Base-by-base conservation (phyloP, 371 early-diverging fungal genomes). In the Mortierella sp. region DNA sequence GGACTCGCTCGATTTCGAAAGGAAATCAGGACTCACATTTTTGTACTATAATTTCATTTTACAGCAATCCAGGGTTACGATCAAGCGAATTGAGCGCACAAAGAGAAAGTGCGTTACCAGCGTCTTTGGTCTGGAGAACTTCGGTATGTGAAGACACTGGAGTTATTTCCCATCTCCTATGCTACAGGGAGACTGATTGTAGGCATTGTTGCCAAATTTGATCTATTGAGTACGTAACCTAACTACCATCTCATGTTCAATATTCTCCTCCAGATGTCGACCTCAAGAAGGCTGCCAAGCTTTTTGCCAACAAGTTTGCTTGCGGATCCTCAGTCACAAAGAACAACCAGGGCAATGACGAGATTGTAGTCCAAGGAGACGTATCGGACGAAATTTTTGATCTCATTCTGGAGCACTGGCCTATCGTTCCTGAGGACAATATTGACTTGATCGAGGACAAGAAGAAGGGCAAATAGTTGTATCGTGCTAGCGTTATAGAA, bases 291-390 rank as follows among this genome's bases (percentile, higher is more conserved):
- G 96, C 96, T 4, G 94, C 97, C 75, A 98, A 98, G 84, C 84
- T 90, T 83, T 97, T 97, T 87, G 96, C 97, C 57, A 94, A 90
- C 74, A 93, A 93, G 85, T 97, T 96, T 84, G 97, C 97, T 2
- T 94, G 95, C 83, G 97, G 97, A 59, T 91, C 96, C 16, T 95
- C 96, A 4, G 97, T 97, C 43, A 93, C 96, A 51, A 97, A 96
- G 89, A 96, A 94, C 79, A 93, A 95, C 68, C 92, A 93, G 76
- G 96, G 96, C 64, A 86, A 86, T 45, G 96, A 98, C 70, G 98
- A 97, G 83, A 97, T 97, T 85, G 93, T 96, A 20, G 95, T 98
- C 20, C 97, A 97, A 77, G 98, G 97, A 45, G 96, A 96, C 79
- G 91, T 95, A 49, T 88, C 90, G 66, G 96, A 96, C 63, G 96